Percentiles rank a stretch among this genome's conserved stretches.
These are phyloP conservation scores for Tuber microsphaerosporum DNA, from an alignment of 495 filamentous ascomycete genomes.

Conservation along the genomic window DNA sequence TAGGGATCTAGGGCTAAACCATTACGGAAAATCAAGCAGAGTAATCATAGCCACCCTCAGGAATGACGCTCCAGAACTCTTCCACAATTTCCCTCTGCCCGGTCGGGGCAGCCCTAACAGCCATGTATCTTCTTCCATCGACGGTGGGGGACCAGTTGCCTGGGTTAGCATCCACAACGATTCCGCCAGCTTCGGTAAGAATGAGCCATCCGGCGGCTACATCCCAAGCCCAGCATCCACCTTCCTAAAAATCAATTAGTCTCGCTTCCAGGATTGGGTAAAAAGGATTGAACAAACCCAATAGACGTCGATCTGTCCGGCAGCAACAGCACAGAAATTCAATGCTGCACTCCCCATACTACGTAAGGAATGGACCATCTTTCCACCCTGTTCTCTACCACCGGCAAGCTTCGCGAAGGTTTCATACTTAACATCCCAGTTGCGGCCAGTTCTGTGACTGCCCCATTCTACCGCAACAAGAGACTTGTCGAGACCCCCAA, in stretches of 20 bases:
- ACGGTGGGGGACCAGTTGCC: conserved; percentile 66
- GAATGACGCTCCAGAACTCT: conserved; percentile 66
- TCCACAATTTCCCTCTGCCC: conserved; percentile 70
- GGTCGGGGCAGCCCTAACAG: conserved; percentile 57
- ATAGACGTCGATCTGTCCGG: conserved; percentile 71
- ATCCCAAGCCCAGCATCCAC: conserved; percentile 92
- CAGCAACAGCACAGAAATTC: conserved; percentile 74
- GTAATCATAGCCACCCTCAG: conserved; percentile 53
- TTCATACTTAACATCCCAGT: conserved; percentile 63
- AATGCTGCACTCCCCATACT: conserved; percentile 73
- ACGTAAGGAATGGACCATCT: conserved; percentile 76
- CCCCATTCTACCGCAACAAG: conserved; percentile 77
- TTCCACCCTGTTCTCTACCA: conserved; percentile 59
- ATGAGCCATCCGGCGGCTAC: conserved; percentile 89
- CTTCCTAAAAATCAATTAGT: conserved; percentile 49
- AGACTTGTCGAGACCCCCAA: conserved; percentile 54
- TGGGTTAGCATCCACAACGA: conserved; percentile 69
- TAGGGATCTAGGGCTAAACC: neutral
- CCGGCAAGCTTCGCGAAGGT: conserved; percentile 64
- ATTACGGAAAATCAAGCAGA: conserved; percentile 28
- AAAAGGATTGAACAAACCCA: conserved; percentile 51
- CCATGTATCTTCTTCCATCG: conserved; percentile 73
- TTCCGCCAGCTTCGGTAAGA: conserved; percentile 73
- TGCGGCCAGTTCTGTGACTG: conserved; percentile 61
- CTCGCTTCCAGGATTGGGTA: neutral